Base-by-base conservation (phyloP, 2,329 filamentous ascomycete genomes). In the Colletotrichum tanaceti region DNA sequence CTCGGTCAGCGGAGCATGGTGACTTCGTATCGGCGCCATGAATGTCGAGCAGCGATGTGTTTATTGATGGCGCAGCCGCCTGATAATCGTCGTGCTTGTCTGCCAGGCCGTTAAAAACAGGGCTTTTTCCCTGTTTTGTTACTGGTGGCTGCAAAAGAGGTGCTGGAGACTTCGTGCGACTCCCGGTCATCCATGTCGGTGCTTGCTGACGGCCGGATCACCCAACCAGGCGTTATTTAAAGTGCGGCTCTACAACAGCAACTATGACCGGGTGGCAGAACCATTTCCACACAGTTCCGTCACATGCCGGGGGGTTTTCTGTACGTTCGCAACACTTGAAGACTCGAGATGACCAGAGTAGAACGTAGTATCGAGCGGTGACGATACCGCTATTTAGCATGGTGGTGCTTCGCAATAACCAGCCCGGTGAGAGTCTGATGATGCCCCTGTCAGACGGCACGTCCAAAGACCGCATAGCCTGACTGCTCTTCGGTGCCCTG, bases 191-290 rank as follows among this genome's bases (percentile, higher is more conserved):
- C 28, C 60, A 59, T 44, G 61, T 32, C 59, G 41, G 54, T 32
- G 46, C 61, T 54, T 49, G 54, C 9, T 46, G 43, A 53, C 47
- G 20, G 53, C n/a, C 18, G 9, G 32, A 38, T 16, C 54, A 35
- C 52, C 53, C 13, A 32, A 47, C 20, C 22, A 46, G 47, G 16
- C 54, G 35, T 43, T 22, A 35, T 32, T 54, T 54, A 44, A 49
- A 22, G 53, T 68, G 65, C 60, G 65, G 65, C 65, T 68, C 65
- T 59, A 54, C 53, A 10, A 58, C 39, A 24, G 22, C 39, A 50
- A 59, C 54, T 50, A 41, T 65, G 61, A 59, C 65, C 43, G 32
- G 61, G 13, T 44, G 54, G 32, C 10, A 7, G 28, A 32, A 44
- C 28, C 58, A 22, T 49, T 59, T 61, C 55, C 61, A 65, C 49